Conservation (phyloP, 768 basidiomycete genomes). For the Tylopilus felleus region DNA sequence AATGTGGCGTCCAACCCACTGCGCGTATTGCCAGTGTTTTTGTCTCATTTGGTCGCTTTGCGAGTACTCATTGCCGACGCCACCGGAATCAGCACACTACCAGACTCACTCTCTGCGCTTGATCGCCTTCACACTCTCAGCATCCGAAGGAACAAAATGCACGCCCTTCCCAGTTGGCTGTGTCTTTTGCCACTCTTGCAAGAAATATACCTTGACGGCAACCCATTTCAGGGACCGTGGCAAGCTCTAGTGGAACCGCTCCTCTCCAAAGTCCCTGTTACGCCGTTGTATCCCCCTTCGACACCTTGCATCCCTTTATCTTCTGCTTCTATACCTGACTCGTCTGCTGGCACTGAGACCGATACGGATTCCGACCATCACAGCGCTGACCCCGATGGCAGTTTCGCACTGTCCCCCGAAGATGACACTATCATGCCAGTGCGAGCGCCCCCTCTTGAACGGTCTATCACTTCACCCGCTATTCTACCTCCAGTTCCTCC, state of each 20-base stretch:
- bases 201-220: constrained; percentile 88
- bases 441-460: constrained; percentile 51
- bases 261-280: constrained; percentile 57
- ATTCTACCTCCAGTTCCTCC: constrained; percentile 25
- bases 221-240: constrained; percentile 95
- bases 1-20: constrained; percentile 91
- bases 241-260: constrained; percentile 84
- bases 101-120: constrained; percentile 68
- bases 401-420: constrained; percentile 37
- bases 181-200: constrained; percentile 83
- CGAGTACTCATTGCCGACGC: constrained; percentile 91
- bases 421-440: constrained; percentile 74
- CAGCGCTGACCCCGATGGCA: constrained; percentile 35
- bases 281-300: constrained; percentile 62
- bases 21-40: constrained; percentile 86
- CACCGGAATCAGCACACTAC: constrained; percentile 76
- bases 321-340: constrained; percentile 45
- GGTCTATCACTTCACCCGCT: constrained; percentile 50
- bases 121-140: constrained; percentile 86
- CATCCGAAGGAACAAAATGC: constrained; percentile 82
- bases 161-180: constrained; percentile 92
- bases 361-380: constrained; percentile 53
- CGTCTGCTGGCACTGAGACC: constrained; percentile 45
- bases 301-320: constrained; percentile 56
- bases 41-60: constrained; percentile 71